Conservation (phyloP, 768 basidiomycete species). For the Kwoniella dendrophila region DNA sequence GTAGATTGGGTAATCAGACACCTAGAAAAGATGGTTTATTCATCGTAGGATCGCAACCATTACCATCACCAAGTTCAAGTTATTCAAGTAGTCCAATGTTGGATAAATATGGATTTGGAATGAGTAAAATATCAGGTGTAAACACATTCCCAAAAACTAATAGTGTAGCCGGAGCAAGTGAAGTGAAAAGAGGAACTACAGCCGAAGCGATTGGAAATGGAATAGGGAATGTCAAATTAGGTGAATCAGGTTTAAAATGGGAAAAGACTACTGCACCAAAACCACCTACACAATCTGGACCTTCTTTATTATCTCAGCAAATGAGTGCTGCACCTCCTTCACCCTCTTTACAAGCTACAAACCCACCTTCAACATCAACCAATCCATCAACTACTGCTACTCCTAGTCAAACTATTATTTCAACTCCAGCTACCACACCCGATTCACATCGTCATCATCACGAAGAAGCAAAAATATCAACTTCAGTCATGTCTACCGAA, state of each 20-base stretch:
- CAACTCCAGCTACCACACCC: constrained; percentile 51
- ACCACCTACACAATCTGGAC: constrained; percentile 58
- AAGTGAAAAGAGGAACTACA: constrained; percentile 59
- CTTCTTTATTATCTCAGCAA: constrained; percentile 74
- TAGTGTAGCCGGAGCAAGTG: constrained; percentile 49
- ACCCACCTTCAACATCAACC: constrained; percentile 21
- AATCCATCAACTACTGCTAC: constrained; percentile 39
- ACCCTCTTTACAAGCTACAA: constrained; percentile 22
- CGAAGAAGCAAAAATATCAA: constrained; percentile 44
- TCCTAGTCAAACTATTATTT: constrained; percentile 34
- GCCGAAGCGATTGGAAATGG: constrained; percentile 63
- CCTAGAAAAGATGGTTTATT: constrained; percentile 77
- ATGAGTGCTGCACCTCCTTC: constrained; percentile 50
- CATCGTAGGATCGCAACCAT: constrained; percentile 90
- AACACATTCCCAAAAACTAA: constrained; percentile 25
- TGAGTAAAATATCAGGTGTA: constrained; percentile 74
- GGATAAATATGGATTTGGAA: constrained; percentile 87
- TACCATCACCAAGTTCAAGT: constrained; percentile 71
- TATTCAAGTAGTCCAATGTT: constrained; percentile 74
- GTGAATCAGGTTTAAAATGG: constrained; percentile 45
- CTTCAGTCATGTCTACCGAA: constrained; percentile 50
- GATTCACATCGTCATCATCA: constrained; percentile 26
- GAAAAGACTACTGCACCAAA: constrained; percentile 48
- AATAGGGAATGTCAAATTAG: constrained; percentile 56
- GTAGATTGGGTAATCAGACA: constrained; percentile 93